Base-by-base conservation (phyloP, 2,329 filamentous ascomycete species). In the Aspergillus sp. region DNA sequence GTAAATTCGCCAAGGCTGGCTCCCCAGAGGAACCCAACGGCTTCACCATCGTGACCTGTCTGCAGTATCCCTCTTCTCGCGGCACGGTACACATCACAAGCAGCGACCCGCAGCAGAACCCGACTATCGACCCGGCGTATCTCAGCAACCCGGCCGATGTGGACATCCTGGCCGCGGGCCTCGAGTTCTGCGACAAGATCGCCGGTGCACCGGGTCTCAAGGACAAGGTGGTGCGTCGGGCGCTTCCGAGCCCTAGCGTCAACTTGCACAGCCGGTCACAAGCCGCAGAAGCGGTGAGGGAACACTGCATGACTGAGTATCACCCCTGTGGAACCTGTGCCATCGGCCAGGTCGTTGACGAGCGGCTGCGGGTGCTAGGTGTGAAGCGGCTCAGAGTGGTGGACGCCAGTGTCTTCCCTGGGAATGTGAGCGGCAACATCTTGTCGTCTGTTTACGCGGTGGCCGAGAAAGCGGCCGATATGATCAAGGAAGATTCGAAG, bases 261-360 rank as follows among this genome's bases (percentile, higher is more conserved):
- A 34, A 52, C 31, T 21, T 57, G 16, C 47, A 46, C 4, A 29
- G 48, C 38, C 40, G 43, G 13, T 11, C 38, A 17, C 38, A 50
- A 45, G 53, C 36, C 38, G 42, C 36, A 25, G 41, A 45, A 32
- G 42, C 36, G 19, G 53, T 54, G 11, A 51, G 45, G 17, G 44
- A 53, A 11, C 29, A 47, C 13, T 36, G 42, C 13, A 45, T 53
- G 29, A 50, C 46, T 14, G 49, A 53, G 19, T 49, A 58, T 25
- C 60, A 63, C 53, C 47, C 52, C 7, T 49, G 47, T 11, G 58
- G 60, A 3, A 65, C 61, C 14, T 65, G 64, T 50, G 61, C 66
- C 9, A 65, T 69, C 56, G 61, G 63, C 10, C 58, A 61, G 38
- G 66, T 65, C 14, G 58, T 69, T 34, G 60, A 67, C 47, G 54